These are phyloP conservation scores for Wallemia ichthyophaga DNA, from an alignment of 1,284 basidiomycete species.

Conservation along the genomic window DNA sequence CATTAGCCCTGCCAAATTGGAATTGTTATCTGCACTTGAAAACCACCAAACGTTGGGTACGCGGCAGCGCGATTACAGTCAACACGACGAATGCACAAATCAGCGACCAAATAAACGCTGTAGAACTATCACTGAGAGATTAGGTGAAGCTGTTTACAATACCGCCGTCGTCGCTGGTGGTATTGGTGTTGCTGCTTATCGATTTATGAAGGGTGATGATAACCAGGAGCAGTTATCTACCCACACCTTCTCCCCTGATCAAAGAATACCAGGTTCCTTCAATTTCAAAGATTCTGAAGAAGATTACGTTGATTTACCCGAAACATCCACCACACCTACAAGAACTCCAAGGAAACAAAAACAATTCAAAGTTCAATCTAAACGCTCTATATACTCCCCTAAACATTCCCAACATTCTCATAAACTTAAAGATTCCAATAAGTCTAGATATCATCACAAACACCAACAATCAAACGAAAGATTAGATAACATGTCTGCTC, in stretches of 20 bases:
- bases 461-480: background rate
- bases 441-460: too few species aligned
- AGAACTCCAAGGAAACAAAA: background rate
- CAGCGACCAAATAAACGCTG: background rate
- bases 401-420: too few species aligned
- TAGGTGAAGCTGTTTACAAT: background rate
- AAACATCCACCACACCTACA: background rate
- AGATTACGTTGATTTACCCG: background rate
- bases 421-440: too few species aligned
- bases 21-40: background rate
- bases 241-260: background rate
- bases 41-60: background rate
- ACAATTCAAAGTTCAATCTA: background rate
- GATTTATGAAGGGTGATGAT: background rate
- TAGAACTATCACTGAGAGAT: background rate
- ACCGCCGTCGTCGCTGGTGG: background rate
- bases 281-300: background rate
- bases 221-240: background rate
- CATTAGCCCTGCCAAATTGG: background rate
- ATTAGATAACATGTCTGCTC: background rate
- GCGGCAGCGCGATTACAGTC: background rate
- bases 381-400: too few species aligned
- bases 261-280: background rate
- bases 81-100: too few species aligned
- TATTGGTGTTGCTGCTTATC: background rate